Percentiles rank a stretch among this genome's conserved stretches.
phyloP scores from a whole-genome alignment of 164 flowering plant genomes.

The Piper betle region DNA sequence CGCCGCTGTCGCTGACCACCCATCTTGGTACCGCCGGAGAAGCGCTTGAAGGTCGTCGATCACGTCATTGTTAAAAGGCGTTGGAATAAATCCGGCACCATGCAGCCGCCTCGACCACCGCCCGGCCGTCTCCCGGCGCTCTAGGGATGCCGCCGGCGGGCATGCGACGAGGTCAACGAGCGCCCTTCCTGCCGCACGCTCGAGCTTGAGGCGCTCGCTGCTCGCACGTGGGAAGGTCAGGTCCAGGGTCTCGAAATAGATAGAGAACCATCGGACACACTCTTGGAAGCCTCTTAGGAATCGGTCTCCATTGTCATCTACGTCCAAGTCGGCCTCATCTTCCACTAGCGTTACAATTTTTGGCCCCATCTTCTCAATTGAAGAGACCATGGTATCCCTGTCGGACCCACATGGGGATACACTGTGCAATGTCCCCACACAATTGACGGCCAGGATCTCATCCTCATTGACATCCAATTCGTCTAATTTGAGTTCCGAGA shows the following conservation, averaged over 20 bases:
- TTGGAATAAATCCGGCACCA: slow-evolving; percentile 33
- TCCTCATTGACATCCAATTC: slow-evolving; percentile 50
- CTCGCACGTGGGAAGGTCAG: slow-evolving; percentile 66
- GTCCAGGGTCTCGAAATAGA: slow-evolving; percentile 75
- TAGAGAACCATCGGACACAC: slow-evolving; percentile 62
- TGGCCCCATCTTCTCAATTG: slow-evolving; percentile 44
- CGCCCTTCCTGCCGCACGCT: slow-evolving; percentile 67
- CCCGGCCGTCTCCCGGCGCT: slow-evolving; percentile 65
- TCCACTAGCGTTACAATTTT: slow-evolving; percentile 75
- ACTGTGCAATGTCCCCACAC: slow-evolving; percentile 51
- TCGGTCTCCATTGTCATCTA: slow-evolving; percentile 43
- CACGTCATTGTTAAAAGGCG: slow-evolving; percentile 66
- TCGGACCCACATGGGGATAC: slow-evolving; percentile 19
- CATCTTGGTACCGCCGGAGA: slow-evolving; percentile 79
- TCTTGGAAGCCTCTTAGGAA: slow-evolving; percentile 59
- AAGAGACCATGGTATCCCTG: slow-evolving; percentile 37
- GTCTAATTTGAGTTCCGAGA: slow-evolving; percentile 39
- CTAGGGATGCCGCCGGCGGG: slow-evolving; percentile 35
- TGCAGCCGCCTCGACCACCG: slow-evolving; percentile 54
- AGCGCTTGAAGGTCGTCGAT: slow-evolving; percentile 78
- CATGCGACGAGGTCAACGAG: slow-evolving; percentile 69
- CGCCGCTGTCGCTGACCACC: slow-evolving; percentile 55
- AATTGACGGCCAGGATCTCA: slow-evolving; percentile 74
- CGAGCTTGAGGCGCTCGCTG: slow-evolving; percentile 75
- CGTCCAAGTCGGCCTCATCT: slow-evolving; percentile 73